phyloP scores from a whole-genome alignment of 441 rosid species.

The Omphalea diandra region DNA sequence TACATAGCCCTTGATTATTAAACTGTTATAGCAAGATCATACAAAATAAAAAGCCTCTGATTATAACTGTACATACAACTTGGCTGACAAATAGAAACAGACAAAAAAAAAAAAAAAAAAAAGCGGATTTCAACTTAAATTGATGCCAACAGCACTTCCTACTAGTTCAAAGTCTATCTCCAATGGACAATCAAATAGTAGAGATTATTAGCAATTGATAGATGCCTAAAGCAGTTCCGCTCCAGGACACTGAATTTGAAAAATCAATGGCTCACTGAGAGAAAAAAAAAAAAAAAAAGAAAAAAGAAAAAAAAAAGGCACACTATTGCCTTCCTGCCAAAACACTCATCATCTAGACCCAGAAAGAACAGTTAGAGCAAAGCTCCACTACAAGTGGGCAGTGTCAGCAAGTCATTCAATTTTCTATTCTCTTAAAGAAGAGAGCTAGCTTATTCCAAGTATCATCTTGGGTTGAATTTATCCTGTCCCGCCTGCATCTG shows the following conservation, averaged over 20 bases:
- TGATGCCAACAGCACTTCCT: neutral
- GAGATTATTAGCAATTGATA: neutral
- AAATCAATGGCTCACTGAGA: neutral
- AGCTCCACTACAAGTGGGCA: neutral
- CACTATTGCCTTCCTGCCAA: neutral
- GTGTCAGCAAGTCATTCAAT: neutral
- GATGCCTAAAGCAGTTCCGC: neutral
- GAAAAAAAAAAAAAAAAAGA: too few species aligned
- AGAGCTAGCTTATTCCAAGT: neutral
- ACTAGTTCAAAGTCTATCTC: neutral
- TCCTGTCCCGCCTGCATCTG: constrained; percentile 26
- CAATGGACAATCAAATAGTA: neutral
- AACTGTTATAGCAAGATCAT: neutral
- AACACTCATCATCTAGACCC: neutral
- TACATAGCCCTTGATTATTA: neutral
- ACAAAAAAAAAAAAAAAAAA: too few species aligned
- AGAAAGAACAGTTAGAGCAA: neutral
- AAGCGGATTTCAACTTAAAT: neutral
- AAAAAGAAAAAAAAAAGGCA: too few species aligned
- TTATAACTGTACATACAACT: neutral
- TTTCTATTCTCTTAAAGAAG: neutral
- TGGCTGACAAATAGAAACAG: neutral
- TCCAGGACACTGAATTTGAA: neutral
- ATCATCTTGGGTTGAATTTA: constrained; percentile 22
- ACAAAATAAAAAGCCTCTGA: neutral